Evolutionary conservation across 2,329 filamentous ascomycete species (phyloP).

Genomic region (Bimuria novae-zelandiae): DNA sequence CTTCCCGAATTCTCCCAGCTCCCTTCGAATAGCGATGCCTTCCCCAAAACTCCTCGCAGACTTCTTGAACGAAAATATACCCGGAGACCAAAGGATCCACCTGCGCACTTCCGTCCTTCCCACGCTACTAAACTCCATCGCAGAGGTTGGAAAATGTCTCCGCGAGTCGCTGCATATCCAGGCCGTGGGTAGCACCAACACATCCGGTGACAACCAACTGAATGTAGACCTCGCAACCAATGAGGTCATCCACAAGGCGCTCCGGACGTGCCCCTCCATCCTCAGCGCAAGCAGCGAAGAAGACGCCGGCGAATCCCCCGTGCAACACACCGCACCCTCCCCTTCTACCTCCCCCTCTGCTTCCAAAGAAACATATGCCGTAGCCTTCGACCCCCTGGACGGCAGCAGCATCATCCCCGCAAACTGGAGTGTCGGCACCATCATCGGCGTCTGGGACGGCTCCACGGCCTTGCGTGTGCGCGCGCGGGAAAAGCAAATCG

Average conservation of each 20-base stretch:
- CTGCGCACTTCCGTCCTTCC: slow-evolving; percentile 12
- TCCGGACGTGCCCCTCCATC: slow-evolving; percentile 58
- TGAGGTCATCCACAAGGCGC: slow-evolving; percentile 58
- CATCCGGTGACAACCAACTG: slow-evolving; percentile 62
- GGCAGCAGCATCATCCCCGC: slow-evolving; percentile 61
- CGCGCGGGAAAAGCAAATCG: slow-evolving; percentile 31
- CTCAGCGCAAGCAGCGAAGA: slow-evolving; percentile 66
- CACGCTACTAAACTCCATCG: slow-evolving; percentile 6
- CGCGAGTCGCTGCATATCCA: slow-evolving; percentile 15
- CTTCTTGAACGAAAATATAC: background rate
- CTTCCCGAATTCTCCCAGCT: background rate
- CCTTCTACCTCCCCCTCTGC: background rate
- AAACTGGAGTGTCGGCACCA: slow-evolving; percentile 55
- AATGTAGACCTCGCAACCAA: slow-evolving; percentile 64
- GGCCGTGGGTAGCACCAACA: slow-evolving; percentile 50
- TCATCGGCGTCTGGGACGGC: slow-evolving; percentile 60
- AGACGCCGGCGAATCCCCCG: slow-evolving; percentile 57
- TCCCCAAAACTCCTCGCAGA: background rate
- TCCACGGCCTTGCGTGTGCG: slow-evolving; percentile 26
- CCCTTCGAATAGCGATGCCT: background rate
- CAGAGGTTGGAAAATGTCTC: slow-evolving; percentile 3
- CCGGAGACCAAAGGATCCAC: background rate
- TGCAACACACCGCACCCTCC: slow-evolving; percentile 19
- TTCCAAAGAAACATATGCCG: slow-evolving; percentile 55
- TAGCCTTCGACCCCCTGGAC: slow-evolving; percentile 68